These are phyloP conservation scores for Solanum pennellii DNA, from an alignment of 257 asterid species.

Conservation along the genomic window DNA sequence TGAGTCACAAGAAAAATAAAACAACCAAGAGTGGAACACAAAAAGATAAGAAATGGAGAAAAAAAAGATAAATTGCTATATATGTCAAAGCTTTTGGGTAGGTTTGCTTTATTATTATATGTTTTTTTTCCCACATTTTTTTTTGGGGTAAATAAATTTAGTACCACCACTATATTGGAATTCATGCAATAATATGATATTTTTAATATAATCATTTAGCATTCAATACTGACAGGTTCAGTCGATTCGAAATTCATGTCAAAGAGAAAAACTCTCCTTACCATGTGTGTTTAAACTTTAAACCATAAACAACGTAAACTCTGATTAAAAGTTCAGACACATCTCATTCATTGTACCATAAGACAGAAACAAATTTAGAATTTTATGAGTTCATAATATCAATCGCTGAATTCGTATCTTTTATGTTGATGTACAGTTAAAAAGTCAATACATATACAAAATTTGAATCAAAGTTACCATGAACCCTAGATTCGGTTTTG, in stretches of 20 bases:
- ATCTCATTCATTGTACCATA: neutral
- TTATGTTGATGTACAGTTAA: neutral
- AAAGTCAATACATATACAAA: rapidly evolving
- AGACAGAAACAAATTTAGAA: neutral
- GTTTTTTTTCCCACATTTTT: neutral
- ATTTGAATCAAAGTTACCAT: neutral
- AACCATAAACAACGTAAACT: rapidly evolving
- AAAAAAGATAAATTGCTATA: neutral
- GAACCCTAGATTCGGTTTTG: neutral
- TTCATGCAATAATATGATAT: neutral
- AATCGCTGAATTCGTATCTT: neutral
- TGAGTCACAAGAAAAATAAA: neutral
- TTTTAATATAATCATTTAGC: neutral
- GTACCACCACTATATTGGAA: neutral
- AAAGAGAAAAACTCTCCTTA: neutral
- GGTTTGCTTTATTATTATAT: neutral
- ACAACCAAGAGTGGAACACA: neutral
- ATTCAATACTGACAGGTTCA: neutral
- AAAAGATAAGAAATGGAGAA: neutral
- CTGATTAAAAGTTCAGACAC: neutral
- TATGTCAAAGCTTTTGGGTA: neutral
- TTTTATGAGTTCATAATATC: neutral
- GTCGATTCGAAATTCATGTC: neutral
- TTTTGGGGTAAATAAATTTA: neutral
- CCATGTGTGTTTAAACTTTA: neutral